Evolutionary conservation across 345 rosid species (phyloP).

Genomic region (Gossypium turneri): DNA sequence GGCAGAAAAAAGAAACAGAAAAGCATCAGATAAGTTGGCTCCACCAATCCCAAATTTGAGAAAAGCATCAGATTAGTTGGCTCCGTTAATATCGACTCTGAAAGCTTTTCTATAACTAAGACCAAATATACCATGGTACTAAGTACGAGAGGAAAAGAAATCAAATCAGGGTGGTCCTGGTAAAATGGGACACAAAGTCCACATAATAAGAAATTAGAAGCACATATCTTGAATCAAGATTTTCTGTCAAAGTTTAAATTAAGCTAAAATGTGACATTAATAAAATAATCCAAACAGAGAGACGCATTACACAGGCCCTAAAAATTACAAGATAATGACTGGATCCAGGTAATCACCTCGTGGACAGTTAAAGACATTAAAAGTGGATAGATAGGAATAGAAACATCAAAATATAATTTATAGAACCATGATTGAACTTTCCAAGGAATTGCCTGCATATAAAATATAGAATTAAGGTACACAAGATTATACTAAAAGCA

Average conservation of each 20-base stretch:
- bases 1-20: background rate
- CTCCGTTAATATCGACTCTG: too few species aligned
- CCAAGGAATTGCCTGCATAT: conserved; percentile 17
- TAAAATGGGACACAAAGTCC: background rate
- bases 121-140: too few species aligned
- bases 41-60: background rate
- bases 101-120: too few species aligned
- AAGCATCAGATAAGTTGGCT: background rate
- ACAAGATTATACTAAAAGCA: conserved; percentile 7
- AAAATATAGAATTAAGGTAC: background rate
- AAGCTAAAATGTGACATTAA: background rate
- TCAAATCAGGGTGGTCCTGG: background rate
- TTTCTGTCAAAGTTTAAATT: background rate
- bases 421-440: conserved; percentile 21
- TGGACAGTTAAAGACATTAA: background rate
- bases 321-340: conserved; percentile 15
- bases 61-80: too few species aligned
- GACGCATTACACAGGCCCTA: background rate
- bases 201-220: background rate
- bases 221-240: background rate
- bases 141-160: background rate
- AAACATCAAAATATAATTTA: conserved; percentile 24
- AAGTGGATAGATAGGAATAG: conserved; percentile 8
- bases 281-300: background rate
- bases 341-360: conserved; percentile 16